Conservation (phyloP, 257 asterid species). For the Scutellaria minor region DNA sequence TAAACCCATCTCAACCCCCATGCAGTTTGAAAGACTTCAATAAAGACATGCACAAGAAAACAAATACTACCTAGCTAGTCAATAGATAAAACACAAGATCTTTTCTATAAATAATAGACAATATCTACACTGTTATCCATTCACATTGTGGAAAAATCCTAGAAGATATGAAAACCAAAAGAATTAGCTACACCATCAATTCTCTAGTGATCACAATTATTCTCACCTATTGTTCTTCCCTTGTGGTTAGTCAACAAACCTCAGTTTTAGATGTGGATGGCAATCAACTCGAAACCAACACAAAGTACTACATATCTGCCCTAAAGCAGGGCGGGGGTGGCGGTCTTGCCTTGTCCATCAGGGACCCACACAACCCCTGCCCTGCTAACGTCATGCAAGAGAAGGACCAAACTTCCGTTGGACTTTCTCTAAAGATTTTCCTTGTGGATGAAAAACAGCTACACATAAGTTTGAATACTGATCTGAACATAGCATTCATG, state of each 20-base stretch:
- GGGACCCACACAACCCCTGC: slow-evolving; percentile 47
- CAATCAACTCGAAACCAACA: slow-evolving; percentile 47
- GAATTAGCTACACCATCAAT: background rate
- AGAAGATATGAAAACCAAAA: slow-evolving; percentile 25
- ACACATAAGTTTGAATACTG: slow-evolving; percentile 35
- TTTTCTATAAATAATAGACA: slow-evolving; percentile 9
- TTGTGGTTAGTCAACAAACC: background rate
- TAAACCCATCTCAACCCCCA: background rate
- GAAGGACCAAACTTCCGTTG: slow-evolving; percentile 41
- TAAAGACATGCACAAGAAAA: background rate
- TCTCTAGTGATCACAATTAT: background rate
- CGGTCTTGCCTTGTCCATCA: slow-evolving; percentile 52
- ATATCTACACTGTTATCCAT: background rate
- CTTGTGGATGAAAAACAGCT: slow-evolving; percentile 36
- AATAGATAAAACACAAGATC: background rate
- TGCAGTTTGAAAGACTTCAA: background rate
- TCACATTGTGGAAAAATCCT: too few relatives aligned
- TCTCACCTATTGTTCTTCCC: background rate
- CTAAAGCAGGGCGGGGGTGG: slow-evolving; percentile 40
- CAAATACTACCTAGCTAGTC: background rate
- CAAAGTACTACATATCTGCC: slow-evolving; percentile 46
- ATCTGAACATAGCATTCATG: slow-evolving; percentile 51
- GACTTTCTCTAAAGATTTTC: slow-evolving; percentile 50
- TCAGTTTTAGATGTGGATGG: slow-evolving; percentile 50
- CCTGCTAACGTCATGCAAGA: slow-evolving; percentile 52